phyloP scores from a whole-genome alignment of 1,139 yeast species.

The Hansenula lynferdii region DNA sequence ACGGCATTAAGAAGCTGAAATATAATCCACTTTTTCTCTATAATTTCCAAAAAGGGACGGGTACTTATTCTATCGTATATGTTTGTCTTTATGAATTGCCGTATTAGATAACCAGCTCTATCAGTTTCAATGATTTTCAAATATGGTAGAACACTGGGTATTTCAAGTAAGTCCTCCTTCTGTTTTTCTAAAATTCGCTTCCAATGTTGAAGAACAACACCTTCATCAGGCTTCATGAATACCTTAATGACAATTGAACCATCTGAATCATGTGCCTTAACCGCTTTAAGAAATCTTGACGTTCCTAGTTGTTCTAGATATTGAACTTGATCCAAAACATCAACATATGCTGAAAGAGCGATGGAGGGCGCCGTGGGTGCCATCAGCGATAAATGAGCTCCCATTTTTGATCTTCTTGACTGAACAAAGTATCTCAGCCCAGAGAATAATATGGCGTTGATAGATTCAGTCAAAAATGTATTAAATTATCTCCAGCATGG shows the following conservation, averaged over 20 bases:
- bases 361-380: slow-evolving; percentile 93
- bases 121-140: slow-evolving; percentile 78
- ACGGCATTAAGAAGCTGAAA: slow-evolving; percentile 70
- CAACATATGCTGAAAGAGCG: slow-evolving; percentile 85
- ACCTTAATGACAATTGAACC: slow-evolving; percentile 77
- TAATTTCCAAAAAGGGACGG: slow-evolving; percentile 77
- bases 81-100: slow-evolving; percentile 76
- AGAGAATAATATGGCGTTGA: too few relatives aligned
- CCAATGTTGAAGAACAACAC: slow-evolving; percentile 33
- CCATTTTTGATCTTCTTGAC: too few relatives aligned
- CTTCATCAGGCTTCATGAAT: slow-evolving; percentile 67
- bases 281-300: slow-evolving; percentile 81
- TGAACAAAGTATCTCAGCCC: too few relatives aligned
- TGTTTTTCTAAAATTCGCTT: slow-evolving; percentile 30
- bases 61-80: slow-evolving; percentile 83
- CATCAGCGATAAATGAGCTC: slow-evolving; percentile 76
- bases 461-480: too few relatives aligned
- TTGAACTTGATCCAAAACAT: slow-evolving; percentile 68
- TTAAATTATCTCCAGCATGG: too few relatives aligned
- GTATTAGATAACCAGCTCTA: slow-evolving; percentile 83
- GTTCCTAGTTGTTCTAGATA: slow-evolving; percentile 66
- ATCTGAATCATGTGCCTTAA: slow-evolving; percentile 65
- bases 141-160: slow-evolving; percentile 69
- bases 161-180: slow-evolving; percentile 35
- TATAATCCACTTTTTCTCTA: slow-evolving; percentile 80